A percentile compares a stretch with the other conserved stretches of the same genome.
Conservation (phyloP, 345 rosid genomes). For the Toxicodendron radicans region DNA sequence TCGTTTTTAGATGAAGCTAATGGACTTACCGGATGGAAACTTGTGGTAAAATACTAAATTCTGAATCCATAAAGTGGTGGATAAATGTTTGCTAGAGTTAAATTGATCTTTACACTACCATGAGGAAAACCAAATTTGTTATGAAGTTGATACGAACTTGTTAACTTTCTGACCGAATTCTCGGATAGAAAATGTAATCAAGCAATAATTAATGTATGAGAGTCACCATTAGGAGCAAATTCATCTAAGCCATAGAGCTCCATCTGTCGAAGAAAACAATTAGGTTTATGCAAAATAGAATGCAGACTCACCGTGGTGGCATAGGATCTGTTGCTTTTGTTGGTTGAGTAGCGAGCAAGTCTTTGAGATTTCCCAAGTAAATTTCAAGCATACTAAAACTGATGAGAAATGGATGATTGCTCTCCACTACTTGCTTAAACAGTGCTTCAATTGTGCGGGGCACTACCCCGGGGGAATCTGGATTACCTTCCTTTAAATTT, state of each 20-base stretch:
- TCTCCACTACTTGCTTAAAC: slow-evolving; percentile 54
- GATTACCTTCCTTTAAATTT: slow-evolving; percentile 61
- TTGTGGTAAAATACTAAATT: background rate
- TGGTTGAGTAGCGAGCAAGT: slow-evolving; percentile 61
- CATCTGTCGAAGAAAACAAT: background rate
- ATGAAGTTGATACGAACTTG: too few species aligned
- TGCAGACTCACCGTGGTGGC: slow-evolving; percentile 58
- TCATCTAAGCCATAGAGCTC: background rate
- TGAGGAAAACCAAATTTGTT: too few species aligned
- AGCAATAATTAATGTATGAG: background rate
- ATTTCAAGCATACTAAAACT: slow-evolving; percentile 86
- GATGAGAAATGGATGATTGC: slow-evolving; percentile 52
- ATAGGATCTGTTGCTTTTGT: slow-evolving; percentile 45
- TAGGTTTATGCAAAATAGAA: background rate
- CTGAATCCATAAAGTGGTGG: background rate
- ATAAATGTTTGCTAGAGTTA: background rate
- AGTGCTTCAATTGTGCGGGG: slow-evolving; percentile 59
- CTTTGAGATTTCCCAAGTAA: slow-evolving; percentile 78
- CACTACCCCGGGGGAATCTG: slow-evolving; percentile 61
- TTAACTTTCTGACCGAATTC: too few species aligned
- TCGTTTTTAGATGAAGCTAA: too few species aligned
- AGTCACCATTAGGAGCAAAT: background rate
- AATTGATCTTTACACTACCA: too few species aligned
- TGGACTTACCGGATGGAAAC: too few species aligned
- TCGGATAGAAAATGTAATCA: background rate